Percentiles rank a stretch among this genome's conserved stretches.
phyloP scores from a whole-genome alignment of 1,139 yeast species.

The Diutina mesorugosa region DNA sequence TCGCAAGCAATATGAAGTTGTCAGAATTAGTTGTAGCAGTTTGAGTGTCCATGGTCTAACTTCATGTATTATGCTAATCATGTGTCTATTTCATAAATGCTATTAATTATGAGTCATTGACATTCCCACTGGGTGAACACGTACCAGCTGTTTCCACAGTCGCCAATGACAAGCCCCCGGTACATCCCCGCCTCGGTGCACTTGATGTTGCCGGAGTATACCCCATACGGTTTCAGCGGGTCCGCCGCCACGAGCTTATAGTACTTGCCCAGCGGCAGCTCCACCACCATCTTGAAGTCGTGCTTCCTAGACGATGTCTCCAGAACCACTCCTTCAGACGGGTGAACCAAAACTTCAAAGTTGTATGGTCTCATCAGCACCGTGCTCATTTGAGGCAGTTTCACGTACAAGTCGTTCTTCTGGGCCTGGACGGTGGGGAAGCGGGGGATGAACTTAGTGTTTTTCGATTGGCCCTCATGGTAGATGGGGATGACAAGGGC shows the following conservation, averaged over 20 bases:
- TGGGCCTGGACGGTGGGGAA: conserved; percentile 62
- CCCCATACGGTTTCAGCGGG: conserved; percentile 30
- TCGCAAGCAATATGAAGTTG: no score
- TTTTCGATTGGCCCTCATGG: conserved; percentile 55
- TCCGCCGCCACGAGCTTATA: conserved; percentile 44
- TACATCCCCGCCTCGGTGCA: conserved; percentile 68
- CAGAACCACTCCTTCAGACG: conserved; percentile 38
- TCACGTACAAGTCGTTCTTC: conserved; percentile 65
- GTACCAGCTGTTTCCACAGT: conserved; percentile 74
- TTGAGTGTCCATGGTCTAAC: neutral
- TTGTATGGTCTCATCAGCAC: conserved; percentile 44
- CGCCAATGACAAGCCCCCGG: conserved; percentile 73
- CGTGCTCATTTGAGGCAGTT: conserved; percentile 69
- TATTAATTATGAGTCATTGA: neutral
- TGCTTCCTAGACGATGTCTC: conserved; percentile 21
- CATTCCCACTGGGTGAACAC: conserved; percentile 90
- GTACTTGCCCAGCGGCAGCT: conserved; percentile 76
- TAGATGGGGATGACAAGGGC: conserved; percentile 68
- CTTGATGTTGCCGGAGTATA: conserved; percentile 45
- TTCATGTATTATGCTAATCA: neutral
- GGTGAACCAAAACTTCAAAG: conserved; percentile 54
- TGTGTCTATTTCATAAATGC: neutral
- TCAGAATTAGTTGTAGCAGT: no score
- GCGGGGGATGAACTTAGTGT: conserved; percentile 50
- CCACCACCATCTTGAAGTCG: conserved; percentile 52